These are phyloP conservation scores for Salmacisia buchloeana DNA, from an alignment of 1,284 basidiomycete genomes.

Conservation along the genomic window DNA sequence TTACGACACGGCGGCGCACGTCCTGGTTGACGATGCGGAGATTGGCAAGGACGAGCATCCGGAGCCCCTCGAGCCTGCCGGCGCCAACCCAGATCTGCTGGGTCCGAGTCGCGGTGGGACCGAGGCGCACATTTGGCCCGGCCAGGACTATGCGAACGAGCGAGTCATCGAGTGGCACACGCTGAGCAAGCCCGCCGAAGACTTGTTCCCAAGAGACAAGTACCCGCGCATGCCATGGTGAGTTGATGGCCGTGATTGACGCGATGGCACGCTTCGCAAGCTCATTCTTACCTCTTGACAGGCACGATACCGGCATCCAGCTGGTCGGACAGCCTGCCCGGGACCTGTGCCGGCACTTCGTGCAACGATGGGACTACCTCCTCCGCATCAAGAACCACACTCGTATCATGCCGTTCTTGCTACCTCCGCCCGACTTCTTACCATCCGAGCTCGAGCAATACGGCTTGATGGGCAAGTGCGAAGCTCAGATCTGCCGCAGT, in stretches of 20 bases:
- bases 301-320: constrained; percentile 88
- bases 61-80: constrained; percentile 17
- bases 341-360: constrained; percentile 90
- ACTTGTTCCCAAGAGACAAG: constrained; percentile 85
- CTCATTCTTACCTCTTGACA: constrained; percentile 17
- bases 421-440: constrained; percentile 89
- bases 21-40: constrained; percentile 68
- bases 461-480: constrained; percentile 89
- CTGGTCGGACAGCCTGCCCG: constrained; percentile 93
- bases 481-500: constrained; percentile 92
- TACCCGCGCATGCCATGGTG: constrained; percentile 92
- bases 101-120: constrained; percentile 55
- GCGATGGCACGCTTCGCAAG: background rate
- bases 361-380: constrained; percentile 65
- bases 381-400: constrained; percentile 65
- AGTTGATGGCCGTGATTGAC: background rate
- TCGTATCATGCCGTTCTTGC: constrained; percentile 82
- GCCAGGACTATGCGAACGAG: constrained; percentile 89
- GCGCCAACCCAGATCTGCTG: constrained; percentile 25
- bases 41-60: constrained; percentile 23
- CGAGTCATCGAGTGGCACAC: constrained; percentile 80
- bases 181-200: constrained; percentile 83
- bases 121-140: constrained; percentile 72
- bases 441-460: constrained; percentile 71
- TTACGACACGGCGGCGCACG: constrained; percentile 84